Evolutionary conservation across 169 alveolate genomes (phyloP).

Genomic region (Blepharisma undulans): DNA sequence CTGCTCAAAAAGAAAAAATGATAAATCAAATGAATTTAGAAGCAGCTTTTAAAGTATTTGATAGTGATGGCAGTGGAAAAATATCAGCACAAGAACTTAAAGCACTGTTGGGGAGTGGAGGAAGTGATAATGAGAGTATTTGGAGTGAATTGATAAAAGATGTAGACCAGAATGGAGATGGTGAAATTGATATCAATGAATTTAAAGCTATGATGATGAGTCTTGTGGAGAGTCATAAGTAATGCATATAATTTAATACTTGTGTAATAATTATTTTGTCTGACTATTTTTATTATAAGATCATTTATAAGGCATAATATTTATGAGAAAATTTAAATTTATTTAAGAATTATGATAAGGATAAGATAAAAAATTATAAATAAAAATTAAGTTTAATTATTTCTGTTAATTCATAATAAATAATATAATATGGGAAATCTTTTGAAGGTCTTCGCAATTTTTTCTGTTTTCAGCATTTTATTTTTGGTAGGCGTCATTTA

Average conservation of each 20-base stretch:
- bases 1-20: constrained; percentile 56
- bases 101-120: constrained; percentile 56
- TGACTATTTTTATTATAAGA: too few relatives aligned
- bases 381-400: too few relatives aligned
- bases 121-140: neutral
- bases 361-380: too few relatives aligned
- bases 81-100: constrained; percentile 70
- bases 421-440: neutral
- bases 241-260: neutral
- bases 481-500: neutral
- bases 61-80: constrained; percentile 74
- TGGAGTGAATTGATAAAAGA: neutral
- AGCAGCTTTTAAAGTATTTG: constrained; percentile 78
- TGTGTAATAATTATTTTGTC: neutral
- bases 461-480: neutral
- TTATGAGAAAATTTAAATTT: too few relatives aligned
- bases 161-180: constrained; percentile 37
- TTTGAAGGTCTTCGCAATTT: neutral
- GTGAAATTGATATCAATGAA: constrained; percentile 67
- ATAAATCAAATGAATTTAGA: constrained; percentile 62
- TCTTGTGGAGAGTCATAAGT: neutral
- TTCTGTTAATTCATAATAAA: too few relatives aligned
- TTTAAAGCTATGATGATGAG: constrained; percentile 67
- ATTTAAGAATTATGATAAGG: too few relatives aligned
- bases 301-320: too few relatives aligned